These are phyloP conservation scores for Daldinia decipiens DNA, from an alignment of 495 filamentous ascomycete species.

Conservation along the genomic window DNA sequence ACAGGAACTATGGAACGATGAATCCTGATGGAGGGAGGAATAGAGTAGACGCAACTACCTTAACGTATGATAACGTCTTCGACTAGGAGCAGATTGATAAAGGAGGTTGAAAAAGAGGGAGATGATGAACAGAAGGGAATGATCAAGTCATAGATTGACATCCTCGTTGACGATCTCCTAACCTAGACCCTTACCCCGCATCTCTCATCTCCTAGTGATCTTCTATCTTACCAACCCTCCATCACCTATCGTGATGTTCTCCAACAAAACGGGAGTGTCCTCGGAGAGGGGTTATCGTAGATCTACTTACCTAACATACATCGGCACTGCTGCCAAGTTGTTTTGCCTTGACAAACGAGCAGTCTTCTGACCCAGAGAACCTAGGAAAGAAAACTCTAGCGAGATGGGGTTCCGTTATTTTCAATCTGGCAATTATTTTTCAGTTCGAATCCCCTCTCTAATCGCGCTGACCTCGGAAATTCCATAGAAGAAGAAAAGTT, in stretches of 20 bases:
- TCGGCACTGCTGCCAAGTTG: constrained; percentile 23
- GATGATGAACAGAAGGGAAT: constrained; percentile 24
- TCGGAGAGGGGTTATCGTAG: constrained; percentile 25
- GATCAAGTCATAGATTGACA: constrained; percentile 29
- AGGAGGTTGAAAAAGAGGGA: constrained; percentile 14
- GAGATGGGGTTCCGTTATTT: constrained; percentile 19
- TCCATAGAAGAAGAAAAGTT: neutral
- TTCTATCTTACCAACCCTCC: constrained; percentile 13
- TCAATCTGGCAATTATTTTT: constrained; percentile 8
- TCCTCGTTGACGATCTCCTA: constrained; percentile 36
- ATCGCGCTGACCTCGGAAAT: constrained; percentile 21
- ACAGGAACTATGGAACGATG: constrained; percentile 21
- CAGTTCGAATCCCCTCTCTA: constrained; percentile 10
- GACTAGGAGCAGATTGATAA: constrained; percentile 4
- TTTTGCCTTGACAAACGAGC: constrained; percentile 24
- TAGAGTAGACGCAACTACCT: constrained; percentile 26
- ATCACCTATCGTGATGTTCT: constrained; percentile 31
- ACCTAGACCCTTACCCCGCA: constrained; percentile 40
- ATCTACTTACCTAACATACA: constrained; percentile 32
- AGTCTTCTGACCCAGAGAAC: constrained; percentile 23
- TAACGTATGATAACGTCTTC: constrained; percentile 17
- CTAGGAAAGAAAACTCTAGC: constrained; percentile 8
- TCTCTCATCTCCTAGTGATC: constrained; percentile 35
- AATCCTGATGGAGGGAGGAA: neutral
- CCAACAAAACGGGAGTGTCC: constrained; percentile 28